Evolutionary conservation across 352 stramenopile species (phyloP).

Genomic region (Globisporangium iwayamae): DNA sequence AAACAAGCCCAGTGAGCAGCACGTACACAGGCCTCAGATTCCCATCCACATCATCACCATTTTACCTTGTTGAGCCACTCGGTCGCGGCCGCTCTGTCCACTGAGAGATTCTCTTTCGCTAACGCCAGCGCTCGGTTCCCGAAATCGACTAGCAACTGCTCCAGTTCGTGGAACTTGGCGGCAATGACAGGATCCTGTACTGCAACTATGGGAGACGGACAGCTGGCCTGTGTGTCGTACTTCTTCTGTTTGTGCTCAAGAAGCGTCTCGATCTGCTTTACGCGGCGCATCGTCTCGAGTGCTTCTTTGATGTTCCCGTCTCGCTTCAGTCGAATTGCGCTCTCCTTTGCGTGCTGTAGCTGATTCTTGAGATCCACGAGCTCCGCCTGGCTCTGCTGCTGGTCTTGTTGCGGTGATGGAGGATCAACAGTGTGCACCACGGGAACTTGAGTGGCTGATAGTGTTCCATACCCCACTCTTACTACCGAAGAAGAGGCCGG

Average conservation of each 20-base stretch:
- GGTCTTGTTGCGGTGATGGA: not conserved
- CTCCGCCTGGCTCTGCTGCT: constrained; percentile 8
- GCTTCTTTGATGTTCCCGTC: constrained; percentile 53
- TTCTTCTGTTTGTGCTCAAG: constrained; percentile 44
- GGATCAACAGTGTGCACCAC: not conserved
- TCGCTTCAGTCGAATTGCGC: constrained; percentile 51
- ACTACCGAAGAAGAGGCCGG: not conserved
- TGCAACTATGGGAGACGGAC: not conserved
- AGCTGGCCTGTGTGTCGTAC: too few relatives aligned
- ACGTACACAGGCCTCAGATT: not conserved
- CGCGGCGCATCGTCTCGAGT: constrained; percentile 57
- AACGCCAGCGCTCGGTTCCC: constrained; percentile 45
- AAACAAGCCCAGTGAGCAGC: not conserved
- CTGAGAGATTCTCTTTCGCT: constrained; percentile 47
- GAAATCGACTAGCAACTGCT: constrained; percentile 63
- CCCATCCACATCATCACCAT: not conserved
- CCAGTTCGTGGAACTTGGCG: constrained; percentile 53
- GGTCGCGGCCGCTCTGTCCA: constrained; percentile 45
- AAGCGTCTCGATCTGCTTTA: constrained; percentile 67
- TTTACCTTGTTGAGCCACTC: constrained; percentile 57
- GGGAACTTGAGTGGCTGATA: not conserved
- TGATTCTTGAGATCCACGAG: constrained; percentile 38
- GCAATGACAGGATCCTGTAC: constrained; percentile 17
- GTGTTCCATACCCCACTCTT: constrained; percentile 1
- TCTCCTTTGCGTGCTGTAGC: constrained; percentile 37